These are phyloP conservation scores for Claviceps arundinis DNA, from an alignment of 2,329 filamentous ascomycete species.

Conservation along the genomic window DNA sequence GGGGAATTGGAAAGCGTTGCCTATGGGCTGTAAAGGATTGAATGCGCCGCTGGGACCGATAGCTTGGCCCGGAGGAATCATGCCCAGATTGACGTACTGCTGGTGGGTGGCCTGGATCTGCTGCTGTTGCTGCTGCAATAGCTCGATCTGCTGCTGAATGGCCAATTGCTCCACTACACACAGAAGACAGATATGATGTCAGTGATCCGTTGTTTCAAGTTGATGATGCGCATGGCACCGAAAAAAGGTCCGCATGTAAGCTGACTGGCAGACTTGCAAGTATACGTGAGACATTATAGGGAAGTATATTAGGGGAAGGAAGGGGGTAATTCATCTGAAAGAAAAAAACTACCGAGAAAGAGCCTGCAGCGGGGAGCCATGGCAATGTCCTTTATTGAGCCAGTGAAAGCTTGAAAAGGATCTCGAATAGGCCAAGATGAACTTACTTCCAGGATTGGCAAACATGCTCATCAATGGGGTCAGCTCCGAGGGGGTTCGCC, in stretches of 20 bases:
- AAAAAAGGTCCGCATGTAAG: background rate
- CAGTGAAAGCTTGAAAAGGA: background rate
- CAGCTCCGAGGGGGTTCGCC: constrained; percentile 91
- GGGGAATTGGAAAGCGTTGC: constrained; percentile 81
- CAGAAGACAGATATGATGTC: constrained; percentile 5
- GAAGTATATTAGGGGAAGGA: background rate
- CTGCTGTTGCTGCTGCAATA: constrained; percentile 94
- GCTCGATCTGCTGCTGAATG: constrained; percentile 95
- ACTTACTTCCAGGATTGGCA: constrained; percentile 51
- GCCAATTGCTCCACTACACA: constrained; percentile 83
- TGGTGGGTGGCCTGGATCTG: constrained; percentile 94
- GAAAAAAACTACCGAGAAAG: background rate
- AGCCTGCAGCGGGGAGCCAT: background rate
- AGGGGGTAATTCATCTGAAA: background rate
- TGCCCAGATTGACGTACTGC: constrained; percentile 95
- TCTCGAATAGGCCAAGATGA: constrained; percentile 1
- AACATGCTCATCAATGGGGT: constrained; percentile 96
- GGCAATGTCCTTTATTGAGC: background rate
- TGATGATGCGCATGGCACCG: background rate
- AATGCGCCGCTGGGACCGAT: constrained; percentile 59
- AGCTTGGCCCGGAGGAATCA: constrained; percentile 72
- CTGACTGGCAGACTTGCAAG: background rate
- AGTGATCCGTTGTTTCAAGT: background rate
- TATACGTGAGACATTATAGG: background rate
- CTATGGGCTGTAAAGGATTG: constrained; percentile 69